phyloP scores from a whole-genome alignment of 495 filamentous ascomycete species.

The Penicillium longicatenatum region DNA sequence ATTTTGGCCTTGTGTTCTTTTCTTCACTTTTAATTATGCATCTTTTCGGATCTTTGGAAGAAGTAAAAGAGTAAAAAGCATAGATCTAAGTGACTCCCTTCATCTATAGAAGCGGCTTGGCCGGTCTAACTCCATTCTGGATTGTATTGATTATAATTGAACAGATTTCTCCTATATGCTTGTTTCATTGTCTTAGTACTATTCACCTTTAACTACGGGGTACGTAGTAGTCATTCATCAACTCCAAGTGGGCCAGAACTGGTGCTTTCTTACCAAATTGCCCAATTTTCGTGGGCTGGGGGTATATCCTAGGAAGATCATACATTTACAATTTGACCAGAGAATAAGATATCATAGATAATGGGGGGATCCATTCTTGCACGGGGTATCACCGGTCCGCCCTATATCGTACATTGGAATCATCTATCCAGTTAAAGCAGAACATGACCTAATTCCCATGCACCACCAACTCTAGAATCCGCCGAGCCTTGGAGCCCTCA shows the following conservation, averaged over 20 bases:
- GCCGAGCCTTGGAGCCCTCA: conserved; percentile 69
- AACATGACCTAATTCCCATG: conserved; percentile 11
- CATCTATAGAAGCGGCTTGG: too few relatives aligned
- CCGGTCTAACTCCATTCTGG: neutral
- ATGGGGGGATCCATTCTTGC: conserved; percentile 1
- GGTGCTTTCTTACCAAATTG: too few relatives aligned
- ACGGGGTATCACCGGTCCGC: conserved; percentile 10
- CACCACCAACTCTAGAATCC: conserved; percentile 59
- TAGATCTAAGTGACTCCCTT: too few relatives aligned
- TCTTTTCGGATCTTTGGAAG: neutral
- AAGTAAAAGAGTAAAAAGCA: too few relatives aligned
- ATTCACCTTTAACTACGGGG: neutral
- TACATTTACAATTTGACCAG: neutral
- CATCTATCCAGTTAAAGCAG: neutral
- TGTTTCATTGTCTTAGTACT: too few relatives aligned
- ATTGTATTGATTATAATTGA: too few relatives aligned
- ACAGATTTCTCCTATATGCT: too few relatives aligned
- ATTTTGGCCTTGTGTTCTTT: neutral
- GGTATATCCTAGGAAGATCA: too few relatives aligned
- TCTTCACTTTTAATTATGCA: neutral
- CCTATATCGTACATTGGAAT: conserved; percentile 7
- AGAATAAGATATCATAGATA: neutral
- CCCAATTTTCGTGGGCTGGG: too few relatives aligned
- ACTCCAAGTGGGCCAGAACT: too few relatives aligned
- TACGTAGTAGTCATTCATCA: too few relatives aligned